Evolutionary conservation across 495 filamentous ascomycete genomes (phyloP).

Genomic region (Tuber brumale): DNA sequence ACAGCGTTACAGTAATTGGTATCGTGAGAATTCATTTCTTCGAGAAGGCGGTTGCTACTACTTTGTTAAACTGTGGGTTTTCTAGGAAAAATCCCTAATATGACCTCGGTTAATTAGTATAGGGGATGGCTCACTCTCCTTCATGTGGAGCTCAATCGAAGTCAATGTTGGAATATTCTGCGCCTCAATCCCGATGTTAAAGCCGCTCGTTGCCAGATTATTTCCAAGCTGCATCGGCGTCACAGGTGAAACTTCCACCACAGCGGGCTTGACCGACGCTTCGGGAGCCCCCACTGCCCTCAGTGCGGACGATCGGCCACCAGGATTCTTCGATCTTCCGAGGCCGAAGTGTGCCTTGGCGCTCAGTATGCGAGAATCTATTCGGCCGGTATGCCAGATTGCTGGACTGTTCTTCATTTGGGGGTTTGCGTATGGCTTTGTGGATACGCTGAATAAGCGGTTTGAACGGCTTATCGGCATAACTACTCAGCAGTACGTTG

Average conservation of each 20-base stretch:
- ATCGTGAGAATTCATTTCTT: slow-evolving; percentile 85
- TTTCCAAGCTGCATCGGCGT: slow-evolving; percentile 64
- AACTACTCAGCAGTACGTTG: slow-evolving; percentile 49
- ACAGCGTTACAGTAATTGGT: slow-evolving; percentile 67
- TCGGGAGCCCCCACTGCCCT: neutral
- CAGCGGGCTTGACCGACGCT: neutral
- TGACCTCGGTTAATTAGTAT: slow-evolving; percentile 45
- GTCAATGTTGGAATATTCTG: slow-evolving; percentile 85
- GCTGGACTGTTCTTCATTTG: slow-evolving; percentile 53
- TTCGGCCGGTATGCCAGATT: slow-evolving; percentile 28
- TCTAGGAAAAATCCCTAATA: slow-evolving; percentile 8
- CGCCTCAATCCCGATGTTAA: slow-evolving; percentile 80
- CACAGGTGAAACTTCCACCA: neutral
- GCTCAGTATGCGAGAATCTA: slow-evolving; percentile 23
- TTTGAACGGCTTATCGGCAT: slow-evolving; percentile 51
- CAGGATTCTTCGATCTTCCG: slow-evolving; percentile 34
- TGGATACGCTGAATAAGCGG: slow-evolving; percentile 64
- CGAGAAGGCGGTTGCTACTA: slow-evolving; percentile 57
- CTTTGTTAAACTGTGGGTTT: slow-evolving; percentile 32
- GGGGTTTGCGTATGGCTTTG: slow-evolving; percentile 79
- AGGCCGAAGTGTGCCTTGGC: slow-evolving; percentile 54
- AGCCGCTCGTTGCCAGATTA: slow-evolving; percentile 71
- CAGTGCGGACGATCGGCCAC: neutral
- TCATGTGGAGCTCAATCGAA: slow-evolving; percentile 91
- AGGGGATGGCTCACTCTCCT: slow-evolving; percentile 70